Conservation (phyloP, 345 rosid genomes). For the Brassica incana region DNA sequence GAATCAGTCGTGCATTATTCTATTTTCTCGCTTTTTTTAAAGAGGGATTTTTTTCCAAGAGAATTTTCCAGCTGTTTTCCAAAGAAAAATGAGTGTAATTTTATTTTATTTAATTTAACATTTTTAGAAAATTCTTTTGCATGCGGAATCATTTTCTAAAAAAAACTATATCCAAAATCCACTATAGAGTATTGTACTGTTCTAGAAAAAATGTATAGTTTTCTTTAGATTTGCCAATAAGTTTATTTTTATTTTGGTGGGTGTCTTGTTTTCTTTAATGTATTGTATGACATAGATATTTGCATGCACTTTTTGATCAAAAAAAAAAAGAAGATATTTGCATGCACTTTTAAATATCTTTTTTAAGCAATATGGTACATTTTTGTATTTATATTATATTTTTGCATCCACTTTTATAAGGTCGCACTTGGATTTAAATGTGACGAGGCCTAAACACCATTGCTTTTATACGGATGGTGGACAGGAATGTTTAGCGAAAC, state of each 20-base stretch:
- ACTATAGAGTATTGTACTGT: slow-evolving; percentile 9
- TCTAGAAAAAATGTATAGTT: not conserved
- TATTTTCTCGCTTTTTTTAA: slow-evolving; percentile 21
- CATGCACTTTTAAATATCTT: not conserved
- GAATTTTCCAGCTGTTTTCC: slow-evolving; percentile 40
- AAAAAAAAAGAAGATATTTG: not conserved
- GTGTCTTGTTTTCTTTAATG: not conserved
- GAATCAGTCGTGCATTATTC: slow-evolving; percentile 32
- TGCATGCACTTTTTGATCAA: not conserved
- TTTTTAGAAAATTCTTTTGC: slow-evolving; percentile 12
- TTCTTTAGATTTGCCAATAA: slow-evolving; percentile 2
- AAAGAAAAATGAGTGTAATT: slow-evolving; percentile 26
- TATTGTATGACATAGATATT: slow-evolving; percentile 9
- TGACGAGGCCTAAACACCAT: slow-evolving; percentile 21
- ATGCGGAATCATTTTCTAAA: not conserved
- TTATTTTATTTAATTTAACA: not conserved
- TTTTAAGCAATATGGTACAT: not conserved
- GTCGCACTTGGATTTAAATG: not conserved
- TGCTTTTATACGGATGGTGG: slow-evolving; percentile 35
- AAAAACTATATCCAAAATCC: slow-evolving; percentile 22
- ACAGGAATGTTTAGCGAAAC: slow-evolving; percentile 14
- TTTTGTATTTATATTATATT: slow-evolving; percentile 5
- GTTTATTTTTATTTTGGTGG: not conserved
- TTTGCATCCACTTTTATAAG: slow-evolving; percentile 9
- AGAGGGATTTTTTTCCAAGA: slow-evolving; percentile 9